phyloP scores from a whole-genome alignment of 2,329 filamentous ascomycete species.

The Xylariaceae sp. region DNA sequence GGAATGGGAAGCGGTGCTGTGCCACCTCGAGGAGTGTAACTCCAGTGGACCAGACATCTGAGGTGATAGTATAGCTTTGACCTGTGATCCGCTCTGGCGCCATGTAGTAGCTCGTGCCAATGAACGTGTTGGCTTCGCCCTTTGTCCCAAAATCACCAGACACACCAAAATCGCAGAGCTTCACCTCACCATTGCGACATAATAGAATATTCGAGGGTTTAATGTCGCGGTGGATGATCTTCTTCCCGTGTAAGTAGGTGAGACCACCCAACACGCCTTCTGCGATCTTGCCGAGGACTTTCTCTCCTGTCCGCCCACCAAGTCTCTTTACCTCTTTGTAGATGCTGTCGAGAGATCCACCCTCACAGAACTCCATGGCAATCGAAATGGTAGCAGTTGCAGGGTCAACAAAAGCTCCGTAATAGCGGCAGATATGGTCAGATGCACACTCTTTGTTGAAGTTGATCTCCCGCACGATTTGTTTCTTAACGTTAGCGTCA shows the following conservation, averaged over 20 bases:
- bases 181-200: constrained; percentile 90
- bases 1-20: constrained; percentile 97
- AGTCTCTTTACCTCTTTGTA: constrained; percentile 97
- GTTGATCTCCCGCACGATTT: constrained; percentile 92
- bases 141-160: constrained; percentile 98
- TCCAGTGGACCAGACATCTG: constrained; percentile 96
- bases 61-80: constrained; percentile 97
- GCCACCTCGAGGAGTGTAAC: constrained; percentile 99
- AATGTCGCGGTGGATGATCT: constrained; percentile 99
- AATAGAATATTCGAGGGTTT: constrained; percentile 97
- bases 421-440: constrained; percentile 96
- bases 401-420: constrained; percentile 94
- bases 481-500: constrained; percentile 96
- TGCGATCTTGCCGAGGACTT: constrained; percentile 94
- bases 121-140: constrained; percentile 98
- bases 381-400: constrained; percentile 97
- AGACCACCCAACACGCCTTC: constrained; percentile 93
- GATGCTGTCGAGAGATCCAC: constrained; percentile 93
- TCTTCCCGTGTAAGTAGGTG: constrained; percentile 92
- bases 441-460: constrained; percentile 99
- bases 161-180: constrained; percentile 98
- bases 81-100: constrained; percentile 97
- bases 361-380: constrained; percentile 99
- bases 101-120: constrained; percentile 99
- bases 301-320: constrained; percentile 93